Conservation (phyloP, 352 stramenopile species). For the Phytophthora fragariae region DNA sequence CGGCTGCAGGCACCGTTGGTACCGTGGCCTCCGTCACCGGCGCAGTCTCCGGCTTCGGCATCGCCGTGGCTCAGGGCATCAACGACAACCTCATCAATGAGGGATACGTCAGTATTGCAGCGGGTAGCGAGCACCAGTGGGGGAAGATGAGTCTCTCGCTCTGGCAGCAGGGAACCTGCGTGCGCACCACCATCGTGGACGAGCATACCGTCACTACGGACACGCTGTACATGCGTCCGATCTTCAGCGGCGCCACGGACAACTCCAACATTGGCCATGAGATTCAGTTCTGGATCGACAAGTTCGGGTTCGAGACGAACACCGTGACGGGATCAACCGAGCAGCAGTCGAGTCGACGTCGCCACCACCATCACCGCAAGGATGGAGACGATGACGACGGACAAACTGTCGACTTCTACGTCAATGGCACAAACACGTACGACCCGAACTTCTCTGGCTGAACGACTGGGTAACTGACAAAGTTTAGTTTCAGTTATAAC, state of each 20-base stretch:
- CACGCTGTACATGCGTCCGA: constrained; percentile 60
- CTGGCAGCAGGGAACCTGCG: constrained; percentile 57
- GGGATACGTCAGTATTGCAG: constrained; percentile 41
- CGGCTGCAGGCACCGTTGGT: constrained; percentile 25
- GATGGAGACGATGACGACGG: constrained; percentile 1
- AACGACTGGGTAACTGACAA: no score
- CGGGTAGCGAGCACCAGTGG: constrained; percentile 45
- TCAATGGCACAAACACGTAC: constrained; percentile 43
- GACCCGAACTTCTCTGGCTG: constrained; percentile 1
- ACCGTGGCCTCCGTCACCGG: constrained; percentile 32
- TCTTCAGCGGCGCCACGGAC: constrained; percentile 58
- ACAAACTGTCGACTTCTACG: constrained; percentile 40
- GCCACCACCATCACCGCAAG: constrained; percentile 16
- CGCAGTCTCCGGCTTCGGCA: constrained; percentile 43
- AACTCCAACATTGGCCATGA: constrained; percentile 54
- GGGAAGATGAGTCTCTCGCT: constrained; percentile 56
- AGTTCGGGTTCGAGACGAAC: constrained; percentile 34
- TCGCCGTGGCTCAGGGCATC: constrained; percentile 46
- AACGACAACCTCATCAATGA: constrained; percentile 45
- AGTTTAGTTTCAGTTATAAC: no score
- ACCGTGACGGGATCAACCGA: background rate
- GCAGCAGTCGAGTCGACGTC: constrained; percentile 24
- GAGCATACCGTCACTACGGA: constrained; percentile 46
- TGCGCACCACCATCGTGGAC: constrained; percentile 51
- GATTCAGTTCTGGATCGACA: constrained; percentile 63